Conservation (phyloP, 805 yeast genomes). For the Kazachstania bromeliacearum region DNA sequence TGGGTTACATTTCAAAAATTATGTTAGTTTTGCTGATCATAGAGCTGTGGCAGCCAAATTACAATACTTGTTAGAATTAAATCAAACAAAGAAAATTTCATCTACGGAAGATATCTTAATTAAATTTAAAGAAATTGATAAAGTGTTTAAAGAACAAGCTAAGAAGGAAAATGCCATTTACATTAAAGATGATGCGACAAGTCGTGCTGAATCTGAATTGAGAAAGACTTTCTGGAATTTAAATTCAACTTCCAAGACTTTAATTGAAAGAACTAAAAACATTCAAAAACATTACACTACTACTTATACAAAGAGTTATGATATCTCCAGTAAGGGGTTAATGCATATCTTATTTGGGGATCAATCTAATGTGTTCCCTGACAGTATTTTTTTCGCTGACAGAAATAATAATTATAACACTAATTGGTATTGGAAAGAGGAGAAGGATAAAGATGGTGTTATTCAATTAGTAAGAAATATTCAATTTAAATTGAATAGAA, state of each 20-base stretch:
- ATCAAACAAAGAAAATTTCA: slow-evolving; percentile 23
- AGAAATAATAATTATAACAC: slow-evolving; percentile 31
- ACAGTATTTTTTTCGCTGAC: slow-evolving; percentile 11
- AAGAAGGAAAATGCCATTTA: slow-evolving; percentile 6
- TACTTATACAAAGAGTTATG: slow-evolving; percentile 32
- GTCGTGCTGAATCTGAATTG: slow-evolving; percentile 6
- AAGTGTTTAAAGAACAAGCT: slow-evolving; percentile 10
- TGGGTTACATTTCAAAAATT: slow-evolving; percentile 32
- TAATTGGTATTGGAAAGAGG: slow-evolving; percentile 14
- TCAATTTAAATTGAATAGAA: slow-evolving; percentile 22
- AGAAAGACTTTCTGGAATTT: slow-evolving; percentile 10
- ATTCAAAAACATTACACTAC: slow-evolving; percentile 32
- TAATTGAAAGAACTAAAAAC: slow-evolving; percentile 7
- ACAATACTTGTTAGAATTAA: slow-evolving; percentile 46
- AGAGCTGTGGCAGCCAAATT: slow-evolving; percentile 45
- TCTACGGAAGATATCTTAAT: slow-evolving; percentile 28
- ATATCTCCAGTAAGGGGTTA: slow-evolving; percentile 67
- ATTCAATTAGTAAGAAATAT: slow-evolving; percentile 17
- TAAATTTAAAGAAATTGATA: slow-evolving; percentile 18
- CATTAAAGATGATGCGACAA: slow-evolving; percentile 3
- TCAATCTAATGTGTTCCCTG: slow-evolving; percentile 42
- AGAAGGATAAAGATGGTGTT: slow-evolving; percentile 4
- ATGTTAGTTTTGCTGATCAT: slow-evolving; percentile 53
- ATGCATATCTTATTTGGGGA: slow-evolving; percentile 78
- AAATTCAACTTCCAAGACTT: slow-evolving; percentile 3